Evolutionary conservation across 2,329 filamentous ascomycete species (phyloP), one percentile per base, ranked within the genome.

Genomic region (Fusarium verrucosum): DNA sequence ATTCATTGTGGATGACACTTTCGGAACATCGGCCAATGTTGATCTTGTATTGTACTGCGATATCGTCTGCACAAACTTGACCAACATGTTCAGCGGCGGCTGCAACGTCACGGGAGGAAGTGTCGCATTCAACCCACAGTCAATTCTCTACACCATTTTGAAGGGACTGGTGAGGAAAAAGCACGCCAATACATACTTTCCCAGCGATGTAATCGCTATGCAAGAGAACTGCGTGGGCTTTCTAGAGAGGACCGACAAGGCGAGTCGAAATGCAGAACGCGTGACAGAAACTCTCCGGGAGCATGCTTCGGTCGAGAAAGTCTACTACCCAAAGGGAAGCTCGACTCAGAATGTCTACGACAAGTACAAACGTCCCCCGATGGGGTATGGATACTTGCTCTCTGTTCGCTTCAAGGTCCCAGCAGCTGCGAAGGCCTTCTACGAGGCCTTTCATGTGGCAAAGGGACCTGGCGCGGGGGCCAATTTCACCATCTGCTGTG

Each of bases 1-100:
- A 28, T 52, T 83, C 17, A 70, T 80, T 10, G 72, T 81, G 2
- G 81, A 83, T 58, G 82, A 83, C 30, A 83, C 81, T 0, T 65
- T 81, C 33, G 79, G 75, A 5, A 80, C 76, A 11, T 79, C 80
- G 25, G 77, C 76, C 65, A 83, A 82, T 57, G 68, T 83, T 38
- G 76, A 84, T 63, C 62, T 87, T 16, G 68, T 83, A 2, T 68
- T 73, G 1, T 75, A 76, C 0, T 81, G 81, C 10, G 84, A 87
- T 62, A 71, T 83, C 1, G 53, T 86, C 19, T 70, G 83, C n/a
- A 81, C 80, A 2, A 81, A 78, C 30, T 72, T 86, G 23, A 86
- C 83, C 6, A 87, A 87, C 68, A 78, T 79, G 17, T 87, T 87
- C 64, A 84, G 77, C 50, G 85, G 85, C 5, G 80, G 80, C 58